Conservation (phyloP, 2,329 filamentous ascomycete genomes). For the Reticulascus tulasneorum region DNA sequence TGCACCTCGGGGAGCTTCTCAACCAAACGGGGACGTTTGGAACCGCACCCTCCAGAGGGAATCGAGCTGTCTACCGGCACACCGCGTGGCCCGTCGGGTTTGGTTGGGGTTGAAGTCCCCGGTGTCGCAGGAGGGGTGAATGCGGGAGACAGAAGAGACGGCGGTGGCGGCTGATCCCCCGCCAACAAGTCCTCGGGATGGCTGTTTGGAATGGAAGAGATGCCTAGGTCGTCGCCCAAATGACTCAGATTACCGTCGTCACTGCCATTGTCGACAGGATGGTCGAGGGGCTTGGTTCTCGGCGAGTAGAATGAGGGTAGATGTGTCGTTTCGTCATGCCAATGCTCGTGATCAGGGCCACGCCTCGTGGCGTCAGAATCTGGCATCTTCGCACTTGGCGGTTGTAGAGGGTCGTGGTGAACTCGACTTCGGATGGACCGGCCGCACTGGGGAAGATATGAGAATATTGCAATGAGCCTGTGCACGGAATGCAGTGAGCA, state of each 20-base stretch:
- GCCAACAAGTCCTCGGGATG: constrained; percentile 11
- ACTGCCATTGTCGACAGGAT: constrained; percentile 13
- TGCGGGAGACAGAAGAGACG: constrained; percentile 79
- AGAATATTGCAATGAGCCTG: background rate
- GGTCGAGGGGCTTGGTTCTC: constrained; percentile 25
- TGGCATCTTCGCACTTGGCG: constrained; percentile 9
- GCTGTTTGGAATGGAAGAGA: constrained; percentile 10
- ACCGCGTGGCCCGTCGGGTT: constrained; percentile 39
- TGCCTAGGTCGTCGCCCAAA: constrained; percentile 11
- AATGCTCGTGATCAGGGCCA: constrained; percentile 16
- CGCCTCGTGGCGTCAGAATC: constrained; percentile 19
- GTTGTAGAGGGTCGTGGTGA: background rate
- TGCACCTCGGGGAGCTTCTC: constrained; percentile 77
- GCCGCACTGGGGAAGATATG: background rate
- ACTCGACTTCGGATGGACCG: constrained; percentile 1
- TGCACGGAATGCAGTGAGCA: background rate
- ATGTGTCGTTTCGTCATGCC: constrained; percentile 27
- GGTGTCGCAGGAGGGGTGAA: constrained; percentile 72
- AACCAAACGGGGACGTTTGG: constrained; percentile 67
- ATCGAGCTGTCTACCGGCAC: constrained; percentile 58
- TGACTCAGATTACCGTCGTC: constrained; percentile 13
- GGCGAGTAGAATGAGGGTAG: constrained; percentile 47
- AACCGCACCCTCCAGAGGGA: constrained; percentile 55
- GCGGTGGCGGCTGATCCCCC: constrained; percentile 36
- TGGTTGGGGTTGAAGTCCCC: constrained; percentile 50